Percentiles rank a stretch among this genome's conserved stretches.
Conservation (phyloP, 73 alveolate species). For the Vitrella brassicaformis region DNA sequence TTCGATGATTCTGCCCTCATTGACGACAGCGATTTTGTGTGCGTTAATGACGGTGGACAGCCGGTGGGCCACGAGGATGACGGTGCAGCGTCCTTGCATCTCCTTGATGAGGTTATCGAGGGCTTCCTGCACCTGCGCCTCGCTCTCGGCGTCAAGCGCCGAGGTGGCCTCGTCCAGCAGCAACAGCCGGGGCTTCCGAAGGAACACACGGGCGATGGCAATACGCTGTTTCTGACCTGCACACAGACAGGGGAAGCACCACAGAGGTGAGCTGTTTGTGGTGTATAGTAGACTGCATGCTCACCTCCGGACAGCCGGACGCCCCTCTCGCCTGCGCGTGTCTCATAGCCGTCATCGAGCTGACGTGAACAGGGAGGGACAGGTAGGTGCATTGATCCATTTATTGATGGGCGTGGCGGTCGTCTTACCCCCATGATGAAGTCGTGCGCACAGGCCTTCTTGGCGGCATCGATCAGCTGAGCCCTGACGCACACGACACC, state of each 20-base stretch:
- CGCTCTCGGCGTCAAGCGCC: conserved; percentile 43
- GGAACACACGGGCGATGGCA: conserved; percentile 28
- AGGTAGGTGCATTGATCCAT: no score
- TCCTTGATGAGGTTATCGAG: not conserved
- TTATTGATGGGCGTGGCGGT: no score
- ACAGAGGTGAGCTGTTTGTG: no score
- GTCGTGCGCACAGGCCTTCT: not conserved
- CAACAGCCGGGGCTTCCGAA: conserved; percentile 27
- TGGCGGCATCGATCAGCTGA: not conserved
- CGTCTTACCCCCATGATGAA: no score
- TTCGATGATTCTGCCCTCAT: conserved; percentile 33
- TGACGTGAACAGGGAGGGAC: no score
- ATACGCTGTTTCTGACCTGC: conserved; percentile 6
- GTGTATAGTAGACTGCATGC: no score
- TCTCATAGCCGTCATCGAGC: not conserved
- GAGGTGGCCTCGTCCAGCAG: conserved; percentile 48
- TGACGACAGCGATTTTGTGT: conserved; percentile 33
- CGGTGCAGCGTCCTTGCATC: not conserved
- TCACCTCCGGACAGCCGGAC: not conserved
- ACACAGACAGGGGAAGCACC: no score
- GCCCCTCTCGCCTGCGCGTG: not conserved
- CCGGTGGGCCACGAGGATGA: conserved; percentile 52
- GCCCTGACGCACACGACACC: no score
- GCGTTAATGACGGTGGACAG: conserved; percentile 41
- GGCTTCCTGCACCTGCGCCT: conserved; percentile 21